Evolutionary conservation across 1,284 basidiomycete genomes (phyloP), one percentile per base, ranked within the genome.

Genomic region (Cystobasidium pallidum): DNA sequence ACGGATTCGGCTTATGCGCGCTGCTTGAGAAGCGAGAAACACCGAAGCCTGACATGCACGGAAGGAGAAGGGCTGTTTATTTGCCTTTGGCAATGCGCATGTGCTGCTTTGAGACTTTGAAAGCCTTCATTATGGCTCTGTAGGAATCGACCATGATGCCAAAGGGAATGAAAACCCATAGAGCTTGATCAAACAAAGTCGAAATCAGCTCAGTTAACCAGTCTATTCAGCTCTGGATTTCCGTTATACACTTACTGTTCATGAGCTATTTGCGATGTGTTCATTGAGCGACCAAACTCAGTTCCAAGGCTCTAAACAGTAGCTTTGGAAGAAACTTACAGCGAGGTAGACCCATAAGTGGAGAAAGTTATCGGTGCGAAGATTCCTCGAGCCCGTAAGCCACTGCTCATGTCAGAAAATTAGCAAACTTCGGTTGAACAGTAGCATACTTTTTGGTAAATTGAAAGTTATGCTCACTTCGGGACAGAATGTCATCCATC

Each of bases 401-500:
- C 72, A 73, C 62, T 73, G 26, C 6, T 28, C 10, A 30, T 11
- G 19, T 26, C 34, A 47, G 34, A 24, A 47, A 1, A 64, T 19
- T 47, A 11, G 36, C 28, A 2, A 52, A 52, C 49, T 36, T 4
- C 11, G 30, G 15, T 15, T 54, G 11, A 17, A 32, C 15, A 24
- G 21, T 21, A n/a, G 26, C 15, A 63, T 10, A 28, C 3, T 24
- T 28, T 24, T 26, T 24, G 4, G 6, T n/a, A 49, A 21, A 49
- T 24, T 10, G 15, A 11, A 1, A 19, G 39, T n/a, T 26, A 17
- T 39, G 2, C 68, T 24, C 55, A 64, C 68, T 28, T 71, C 68
- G 2, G 70, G 70, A 49, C 70, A 72, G 36, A 72, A 72, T 2
- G 70, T 72, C 70, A 72, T 72, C 70, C 70, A 72, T 3, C 68